Evolutionary conservation across 345 rosid species (phyloP), one percentile per base, ranked within the genome.

Genomic region (Camelina hispida): DNA sequence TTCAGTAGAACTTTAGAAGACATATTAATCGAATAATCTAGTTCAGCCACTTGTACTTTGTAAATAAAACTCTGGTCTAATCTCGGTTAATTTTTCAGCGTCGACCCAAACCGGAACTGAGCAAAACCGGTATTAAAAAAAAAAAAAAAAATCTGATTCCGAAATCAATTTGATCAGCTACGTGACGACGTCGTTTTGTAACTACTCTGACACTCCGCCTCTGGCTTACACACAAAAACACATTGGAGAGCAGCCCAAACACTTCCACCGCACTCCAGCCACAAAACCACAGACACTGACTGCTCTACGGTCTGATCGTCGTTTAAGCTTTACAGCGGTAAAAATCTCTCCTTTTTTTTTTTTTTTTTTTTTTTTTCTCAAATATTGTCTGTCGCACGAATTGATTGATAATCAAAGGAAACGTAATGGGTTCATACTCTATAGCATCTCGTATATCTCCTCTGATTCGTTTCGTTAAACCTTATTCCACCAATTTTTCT

Each of bases 361-460:
- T 11, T 30, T 12, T 42, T 32, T 25, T 2, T 4, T 5, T 1
- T 13, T 23, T 17, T 13, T 43, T 32, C 9, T 17, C 57, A 50
- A 10, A 46, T 57, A 8, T 42, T 42, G 16, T 52, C 37, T 68
- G 61, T 62, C 17, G 22, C 58, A 53, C 64, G 57, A 9, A 42
- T 55, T 34, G 30, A 28, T 28, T 47, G 64, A 32, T 7, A 61
- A 61, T 3, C 64, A n/a, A 34, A 54, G n/a, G 22, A 51, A 46
- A 47, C 18, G 38, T 56, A 52, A 78, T 68, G 81, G 40, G 54
- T 37, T 54, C 78, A 2, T 67, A 52, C 52, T 68, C 78, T 10
- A n/a, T 66, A 60, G 73, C 78, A 15, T 12, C 78, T 73, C 69
- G 78, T 14, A 4, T 73, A 4, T 23, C 81, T 4, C 75, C 81